Base-by-base conservation (phyloP, 495 filamentous ascomycete species). In the Elasticomyces elasticus region DNA sequence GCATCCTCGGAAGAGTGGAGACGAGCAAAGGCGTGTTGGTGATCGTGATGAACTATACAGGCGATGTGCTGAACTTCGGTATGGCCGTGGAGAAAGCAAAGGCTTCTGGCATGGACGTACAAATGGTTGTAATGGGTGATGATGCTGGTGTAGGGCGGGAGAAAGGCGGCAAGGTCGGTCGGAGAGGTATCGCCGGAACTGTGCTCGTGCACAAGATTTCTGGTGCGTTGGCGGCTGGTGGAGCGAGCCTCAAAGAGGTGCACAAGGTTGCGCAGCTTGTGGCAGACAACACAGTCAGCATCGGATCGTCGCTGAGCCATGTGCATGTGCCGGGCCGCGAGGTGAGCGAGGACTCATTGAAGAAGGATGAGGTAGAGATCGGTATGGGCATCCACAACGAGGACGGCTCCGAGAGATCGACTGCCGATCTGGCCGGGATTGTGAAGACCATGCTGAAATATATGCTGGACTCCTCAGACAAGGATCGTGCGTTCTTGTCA, bases 331-430 rank as follows among this genome's bases (percentile, higher is more conserved):
- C 92, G 0, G 92, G 92, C 12, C 76, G 88, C 62, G 76, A 67
- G 1, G 58, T 68, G 11, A 65, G 60, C 1, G 66, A 62, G 11
- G 71, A 71, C 12, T 69, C 70, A 4, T 69, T 94, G 53, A 73
- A 71, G 27, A 65, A 73, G 0, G 83, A 80, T 38, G 85, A 97
- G 72, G 82, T 94, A 20, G 92, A 98, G 72, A 76, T 98, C 60
- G 92, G 92, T 7, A 98, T 97, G 92, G 92, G 92, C 11, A 96
- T 97, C 67, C 92, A 98, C 68, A 98, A 98, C 65, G 92, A 98
- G 69, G 79, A 86, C 0, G 92, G 92, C 1, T 90, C 81, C 13
- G 85, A 83, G 62, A 76, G 85, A 42, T 85, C 81, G 55, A 70
- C 68, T 20, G 74, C 82, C 4, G 75, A 80, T 56, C 72, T 97